Evolutionary conservation across 345 rosid species (phyloP), one percentile per base, ranked within the genome.

Genomic region (Pistacia atlantica): DNA sequence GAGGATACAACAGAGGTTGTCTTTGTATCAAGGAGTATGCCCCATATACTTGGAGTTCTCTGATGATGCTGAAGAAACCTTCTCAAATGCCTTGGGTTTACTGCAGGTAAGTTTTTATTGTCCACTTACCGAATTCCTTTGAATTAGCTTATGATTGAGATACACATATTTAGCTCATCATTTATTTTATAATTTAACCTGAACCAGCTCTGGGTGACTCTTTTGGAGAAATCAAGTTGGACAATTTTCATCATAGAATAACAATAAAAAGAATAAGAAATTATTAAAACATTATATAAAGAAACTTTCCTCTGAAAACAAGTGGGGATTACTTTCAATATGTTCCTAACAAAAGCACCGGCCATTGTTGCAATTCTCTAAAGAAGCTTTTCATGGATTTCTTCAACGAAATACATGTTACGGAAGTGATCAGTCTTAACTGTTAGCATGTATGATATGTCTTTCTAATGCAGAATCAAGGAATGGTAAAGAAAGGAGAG

Each of bases 11-110:
- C 98, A 93, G 83, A 87, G 98, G 75, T 76, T 96, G 79, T 97
- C 99, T 66, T 83, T 92, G 71, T 96, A 96, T 82, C 97, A 93
- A 87, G 99, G 99, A 76, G 97, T 92, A 61, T 96, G 97, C 65
- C 94, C 99, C 67, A 86, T 96, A 71, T 89, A 85, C 89, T 87
- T 93, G 94, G 89, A 92, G 80, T 96, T 96, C 83, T 81, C 90
- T n/a, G 95, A 90, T 79, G 98, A 96, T 85, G 95, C 98, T 46
- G 99, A 96, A 83, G 91, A 92, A 58, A 92, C 97, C 28, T 96
- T 96, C 69, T 82, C 81, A 37, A 88, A 87, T 71, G 97, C 99
- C 73, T 85, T 96, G 75, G 86, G 81, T 67, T 70, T 91, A 82
- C 84, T 96, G 58, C 84, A 89, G 97, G 98, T 89, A 83, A 85